Conservation (phyloP, 805 yeast genomes). For the Debaryomyces maramus region DNA sequence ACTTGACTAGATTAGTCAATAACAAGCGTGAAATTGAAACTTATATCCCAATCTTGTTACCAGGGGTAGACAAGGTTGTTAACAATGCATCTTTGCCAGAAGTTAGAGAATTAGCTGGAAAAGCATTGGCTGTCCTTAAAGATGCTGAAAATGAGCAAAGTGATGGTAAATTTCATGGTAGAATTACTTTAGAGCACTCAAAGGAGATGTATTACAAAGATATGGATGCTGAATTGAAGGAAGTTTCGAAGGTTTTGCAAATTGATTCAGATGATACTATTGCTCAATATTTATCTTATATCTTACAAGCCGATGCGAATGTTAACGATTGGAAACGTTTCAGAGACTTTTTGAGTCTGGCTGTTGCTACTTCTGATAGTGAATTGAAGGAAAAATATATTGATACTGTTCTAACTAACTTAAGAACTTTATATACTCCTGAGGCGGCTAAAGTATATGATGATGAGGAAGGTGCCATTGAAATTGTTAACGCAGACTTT, state of each 20-base stretch:
- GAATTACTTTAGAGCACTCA: slow-evolving; percentile 60
- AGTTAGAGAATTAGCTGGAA: slow-evolving; percentile 88
- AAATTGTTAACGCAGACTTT: slow-evolving; percentile 90
- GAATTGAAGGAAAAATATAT: slow-evolving; percentile 41
- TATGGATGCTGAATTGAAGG: slow-evolving; percentile 8
- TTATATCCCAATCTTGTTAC: slow-evolving; percentile 81
- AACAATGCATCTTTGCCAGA: slow-evolving; percentile 93
- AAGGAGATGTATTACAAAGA: slow-evolving; percentile 36
- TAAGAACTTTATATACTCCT: slow-evolving; percentile 53
- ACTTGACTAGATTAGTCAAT: slow-evolving; percentile 91
- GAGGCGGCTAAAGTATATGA: slow-evolving; percentile 49
- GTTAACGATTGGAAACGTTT: slow-evolving; percentile 51
- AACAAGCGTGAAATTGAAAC: slow-evolving; percentile 88
- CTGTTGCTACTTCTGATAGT: slow-evolving; percentile 20
- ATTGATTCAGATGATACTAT: slow-evolving; percentile 36
- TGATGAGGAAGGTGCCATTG: slow-evolving; percentile 77
- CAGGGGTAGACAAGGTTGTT: slow-evolving; percentile 88
- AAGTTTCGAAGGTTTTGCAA: slow-evolving; percentile 6
- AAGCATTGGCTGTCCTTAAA: slow-evolving; percentile 78
- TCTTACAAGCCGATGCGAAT: slow-evolving; percentile 43
- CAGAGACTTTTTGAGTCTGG: slow-evolving; percentile 50
- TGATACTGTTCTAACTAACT: slow-evolving; percentile 44
- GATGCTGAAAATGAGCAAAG: slow-evolving; percentile 73
- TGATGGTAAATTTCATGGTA: slow-evolving; percentile 76
- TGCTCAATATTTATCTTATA: slow-evolving; percentile 46